Evolutionary conservation across 495 filamentous ascomycete species (phyloP).

Genomic region (Daldinia vernicosa): DNA sequence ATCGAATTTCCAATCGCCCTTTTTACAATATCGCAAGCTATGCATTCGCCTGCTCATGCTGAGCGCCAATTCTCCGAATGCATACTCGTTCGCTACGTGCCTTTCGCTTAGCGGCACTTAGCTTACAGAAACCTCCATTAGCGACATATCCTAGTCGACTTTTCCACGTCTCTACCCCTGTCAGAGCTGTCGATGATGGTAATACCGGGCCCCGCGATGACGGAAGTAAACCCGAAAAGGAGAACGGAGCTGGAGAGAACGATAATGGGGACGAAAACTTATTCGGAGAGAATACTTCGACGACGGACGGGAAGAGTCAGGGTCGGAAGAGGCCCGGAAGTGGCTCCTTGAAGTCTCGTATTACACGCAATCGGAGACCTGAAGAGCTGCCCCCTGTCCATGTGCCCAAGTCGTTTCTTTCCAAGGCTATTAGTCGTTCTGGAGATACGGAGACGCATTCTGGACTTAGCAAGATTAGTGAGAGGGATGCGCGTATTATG

Average conservation of each 20-base stretch:
- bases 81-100: conserved; percentile 50
- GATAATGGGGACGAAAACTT: conserved; percentile 31
- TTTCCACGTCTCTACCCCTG: conserved; percentile 48
- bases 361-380: conserved; percentile 49
- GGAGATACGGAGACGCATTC: background rate
- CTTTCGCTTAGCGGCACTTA: conserved; percentile 49
- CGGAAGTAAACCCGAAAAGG: conserved; percentile 40
- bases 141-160: conserved; percentile 37
- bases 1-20: conserved; percentile 12
- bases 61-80: conserved; percentile 55
- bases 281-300: conserved; percentile 28
- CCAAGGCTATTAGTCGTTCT: conserved; percentile 44
- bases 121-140: conserved; percentile 42
- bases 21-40: conserved; percentile 29
- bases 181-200: conserved; percentile 43
- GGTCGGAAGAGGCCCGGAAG: conserved; percentile 41
- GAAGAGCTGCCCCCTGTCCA: conserved; percentile 54
- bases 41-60: conserved; percentile 44
- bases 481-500: conserved; percentile 6
- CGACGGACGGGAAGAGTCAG: conserved; percentile 30
- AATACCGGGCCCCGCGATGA: conserved; percentile 26
- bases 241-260: conserved; percentile 18
- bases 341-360: conserved; percentile 51
- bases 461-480: background rate
- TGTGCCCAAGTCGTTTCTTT: conserved; percentile 57